Conservation (phyloP, 768 basidiomycete species). For the Mycena vulgaris region DNA sequence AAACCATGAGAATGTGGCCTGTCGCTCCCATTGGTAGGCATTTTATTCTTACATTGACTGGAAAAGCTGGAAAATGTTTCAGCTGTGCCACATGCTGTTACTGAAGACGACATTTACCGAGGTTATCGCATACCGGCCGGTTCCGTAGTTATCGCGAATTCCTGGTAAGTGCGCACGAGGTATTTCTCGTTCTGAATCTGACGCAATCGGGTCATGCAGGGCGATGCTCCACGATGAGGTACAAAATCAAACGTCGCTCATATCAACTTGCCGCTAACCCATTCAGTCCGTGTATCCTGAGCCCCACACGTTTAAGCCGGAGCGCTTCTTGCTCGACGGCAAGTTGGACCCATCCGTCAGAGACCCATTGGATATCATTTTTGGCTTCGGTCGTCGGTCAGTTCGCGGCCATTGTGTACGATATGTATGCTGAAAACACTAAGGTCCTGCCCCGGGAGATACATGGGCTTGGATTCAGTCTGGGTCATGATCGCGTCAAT, state of each 20-base stretch:
- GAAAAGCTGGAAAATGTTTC: neutral
- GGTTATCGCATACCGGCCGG: slow-evolving; percentile 38
- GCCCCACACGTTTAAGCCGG: slow-evolving; percentile 8
- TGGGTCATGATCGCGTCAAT: slow-evolving; percentile 11
- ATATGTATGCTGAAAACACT: neutral
- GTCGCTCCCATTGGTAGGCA: neutral
- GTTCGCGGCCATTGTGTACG: neutral
- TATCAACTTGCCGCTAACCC: neutral
- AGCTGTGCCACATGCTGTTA: slow-evolving; percentile 33
- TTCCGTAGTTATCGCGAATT: slow-evolving; percentile 18
- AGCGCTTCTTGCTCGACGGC: slow-evolving; percentile 11
- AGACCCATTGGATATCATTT: neutral
- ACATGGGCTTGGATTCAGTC: neutral
- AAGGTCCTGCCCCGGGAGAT: neutral
- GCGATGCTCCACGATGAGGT: slow-evolving; percentile 14
- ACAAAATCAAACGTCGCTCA: neutral
- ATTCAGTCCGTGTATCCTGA: slow-evolving; percentile 5
- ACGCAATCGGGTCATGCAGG: neutral
- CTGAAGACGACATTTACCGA: slow-evolving; percentile 34
- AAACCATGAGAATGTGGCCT: too few species aligned
- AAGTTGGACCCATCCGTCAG: slow-evolving; percentile 6
- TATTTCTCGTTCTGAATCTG: neutral
- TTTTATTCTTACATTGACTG: too few species aligned
- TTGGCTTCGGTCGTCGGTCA: slow-evolving; percentile 26
- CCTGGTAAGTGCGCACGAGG: slow-evolving; percentile 13